A percentile compares a stretch with the other conserved stretches of the same genome.
Evolutionary conservation across 176 grass and related monocot genomes (phyloP).

Genomic region (Pontederia paniculata): DNA sequence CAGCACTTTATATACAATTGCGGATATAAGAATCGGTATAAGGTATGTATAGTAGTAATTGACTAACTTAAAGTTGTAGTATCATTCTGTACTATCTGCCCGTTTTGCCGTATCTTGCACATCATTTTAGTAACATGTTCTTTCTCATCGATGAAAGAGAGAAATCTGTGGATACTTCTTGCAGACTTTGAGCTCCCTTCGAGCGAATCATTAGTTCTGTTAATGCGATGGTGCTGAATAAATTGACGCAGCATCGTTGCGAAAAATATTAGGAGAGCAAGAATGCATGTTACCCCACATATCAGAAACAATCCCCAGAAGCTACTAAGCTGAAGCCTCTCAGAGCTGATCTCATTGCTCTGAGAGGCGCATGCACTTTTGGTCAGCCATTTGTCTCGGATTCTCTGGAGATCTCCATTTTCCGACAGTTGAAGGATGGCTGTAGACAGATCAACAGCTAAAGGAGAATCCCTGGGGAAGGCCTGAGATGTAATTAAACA

Average conservation of each 20-base stretch:
- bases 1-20: too few species aligned
- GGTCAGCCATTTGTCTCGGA: conserved; percentile 59
- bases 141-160: conserved; percentile 14
- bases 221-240: background rate
- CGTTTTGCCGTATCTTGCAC: background rate
- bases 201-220: background rate
- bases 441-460: conserved; percentile 71
- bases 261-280: conserved; percentile 40
- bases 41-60: too few species aligned
- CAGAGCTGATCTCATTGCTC: conserved; percentile 31
- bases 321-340: conserved; percentile 43
- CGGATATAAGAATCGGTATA: too few species aligned
- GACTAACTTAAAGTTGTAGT: too few species aligned
- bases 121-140: background rate
- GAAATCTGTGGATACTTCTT: background rate
- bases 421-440: conserved; percentile 78
- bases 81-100: background rate
- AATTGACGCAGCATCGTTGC: background rate
- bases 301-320: conserved; percentile 86
- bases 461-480: conserved; percentile 83
- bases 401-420: conserved; percentile 67
- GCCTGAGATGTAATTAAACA: conserved; percentile 33
- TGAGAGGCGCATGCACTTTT: conserved; percentile 32
- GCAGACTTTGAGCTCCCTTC: background rate
- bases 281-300: conserved; percentile 44